phyloP scores from a whole-genome alignment of 2,329 filamentous ascomycete species.

The Thelonectria blattea region DNA sequence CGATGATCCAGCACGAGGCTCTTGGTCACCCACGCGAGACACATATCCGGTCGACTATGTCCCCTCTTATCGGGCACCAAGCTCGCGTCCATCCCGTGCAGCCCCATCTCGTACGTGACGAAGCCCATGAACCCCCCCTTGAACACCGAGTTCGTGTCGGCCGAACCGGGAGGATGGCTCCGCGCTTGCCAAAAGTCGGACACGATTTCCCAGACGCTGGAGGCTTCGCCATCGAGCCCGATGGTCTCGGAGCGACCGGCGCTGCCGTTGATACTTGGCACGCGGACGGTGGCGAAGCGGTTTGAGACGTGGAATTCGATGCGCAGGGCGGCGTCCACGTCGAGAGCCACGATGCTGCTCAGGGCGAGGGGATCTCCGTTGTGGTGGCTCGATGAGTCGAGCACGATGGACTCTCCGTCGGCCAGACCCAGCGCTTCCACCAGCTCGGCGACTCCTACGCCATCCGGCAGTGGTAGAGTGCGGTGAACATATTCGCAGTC shows the following conservation, averaged over 20 bases:
- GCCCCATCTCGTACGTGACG: conserved; percentile 82
- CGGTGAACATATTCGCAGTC: conserved; percentile 45
- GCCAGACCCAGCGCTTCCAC: conserved; percentile 55
- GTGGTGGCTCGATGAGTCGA: conserved; percentile 65
- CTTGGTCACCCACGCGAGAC: conserved; percentile 76
- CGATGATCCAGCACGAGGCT: conserved; percentile 80
- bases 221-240: conserved; percentile 35
- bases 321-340: conserved; percentile 61
- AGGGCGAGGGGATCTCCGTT: conserved; percentile 52
- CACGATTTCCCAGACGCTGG: conserved; percentile 58
- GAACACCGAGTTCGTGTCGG: conserved; percentile 58
- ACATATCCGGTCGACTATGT: conserved; percentile 69
- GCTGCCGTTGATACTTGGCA: conserved; percentile 22
- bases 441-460: conserved; percentile 59
- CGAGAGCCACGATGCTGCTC: conserved; percentile 76
- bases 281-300: conserved; percentile 42
- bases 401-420: conserved; percentile 57
- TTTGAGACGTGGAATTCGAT: conserved; percentile 64
- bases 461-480: conserved; percentile 51
- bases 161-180: conserved; percentile 30
- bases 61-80: conserved; percentile 37
- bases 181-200: conserved; percentile 51
- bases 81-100: conserved; percentile 49
- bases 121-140: conserved; percentile 86
- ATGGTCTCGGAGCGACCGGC: conserved; percentile 23